Base-by-base conservation (phyloP, 176 grass and related monocot species). In the Bonia amplexicaulis region DNA sequence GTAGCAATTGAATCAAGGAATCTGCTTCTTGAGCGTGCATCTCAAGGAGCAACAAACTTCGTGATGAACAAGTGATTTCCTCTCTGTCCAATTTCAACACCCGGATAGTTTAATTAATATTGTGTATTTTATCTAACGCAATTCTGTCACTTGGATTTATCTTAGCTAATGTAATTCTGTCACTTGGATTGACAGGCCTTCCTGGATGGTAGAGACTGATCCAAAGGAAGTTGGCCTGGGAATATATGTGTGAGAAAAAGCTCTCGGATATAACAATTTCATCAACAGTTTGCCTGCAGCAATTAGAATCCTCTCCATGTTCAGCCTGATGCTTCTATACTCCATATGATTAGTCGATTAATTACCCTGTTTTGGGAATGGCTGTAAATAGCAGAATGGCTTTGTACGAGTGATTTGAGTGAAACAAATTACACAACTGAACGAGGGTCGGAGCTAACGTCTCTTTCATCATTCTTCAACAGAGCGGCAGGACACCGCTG, bases 191-290 rank as follows among this genome's bases (percentile, higher is more conserved):
- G 22, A 22, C 91, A 92, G 96, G 83, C 87, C 96, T 87, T 90
- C 91, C 45, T 98, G 91, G 93, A 92, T 97, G 94, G 87, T 97
- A 72, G 94, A 97, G 85, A 93, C 91, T 33, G 69, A 93, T 71
- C 91, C 89, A 1, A 93, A 98, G 80, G 96, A 98, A 85, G 51
- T 95, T 52, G 88, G 86, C 15, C 41, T 93, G 47, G 91, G 96
- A 84, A 98, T 98, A 69, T 98, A 93, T 71, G 89, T 95, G 51
- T 97, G 80, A 97, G 19, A 23, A 84, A 31, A 45, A 37, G 6
- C 13, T 23, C 54, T 26, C 5, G 48, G 23, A 46, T 60, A 69
- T 55, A 45, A 0, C 51, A 46, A 6, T 45, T 71, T n/a, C n/a
- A n/a, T n/a, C n/a, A n/a, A n/a, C n/a, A n/a, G n/a, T n/a, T n/a